These are phyloP conservation scores for Nadsonia starkeyi-henricii DNA, from an alignment of 1,139 yeast genomes.

Conservation along the genomic window DNA sequence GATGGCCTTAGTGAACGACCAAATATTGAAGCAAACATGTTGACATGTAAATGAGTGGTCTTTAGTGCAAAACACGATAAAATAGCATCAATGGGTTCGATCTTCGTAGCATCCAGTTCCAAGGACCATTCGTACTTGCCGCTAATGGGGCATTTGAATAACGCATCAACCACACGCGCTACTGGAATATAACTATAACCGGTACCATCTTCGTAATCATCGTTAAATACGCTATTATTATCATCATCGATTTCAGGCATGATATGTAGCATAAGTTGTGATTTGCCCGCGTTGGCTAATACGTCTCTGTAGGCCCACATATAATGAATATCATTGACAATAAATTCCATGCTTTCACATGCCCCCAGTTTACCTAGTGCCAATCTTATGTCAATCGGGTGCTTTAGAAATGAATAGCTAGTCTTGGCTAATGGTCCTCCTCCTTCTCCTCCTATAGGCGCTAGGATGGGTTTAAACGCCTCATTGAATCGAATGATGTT, in stretches of 20 bases:
- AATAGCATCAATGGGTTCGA: constrained; percentile 15
- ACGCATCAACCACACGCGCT: constrained; percentile 12
- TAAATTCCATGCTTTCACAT: constrained; percentile 5
- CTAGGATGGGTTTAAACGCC: constrained; percentile 8
- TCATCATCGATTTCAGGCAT: too few species aligned
- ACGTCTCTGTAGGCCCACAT: constrained; percentile 10
- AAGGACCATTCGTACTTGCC: constrained; percentile 12
- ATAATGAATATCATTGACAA: constrained; percentile 6
- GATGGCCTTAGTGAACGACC: constrained; percentile 8
- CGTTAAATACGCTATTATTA: too few species aligned
- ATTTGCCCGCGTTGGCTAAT: constrained; percentile 7
- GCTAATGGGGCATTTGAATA: constrained; percentile 13
- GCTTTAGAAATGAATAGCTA: constrained; percentile 2
- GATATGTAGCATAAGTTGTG: constrained; percentile 12
- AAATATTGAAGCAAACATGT: constrained; percentile 2
- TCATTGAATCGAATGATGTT: constrained; percentile 5
- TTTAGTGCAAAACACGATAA: constrained; percentile 13
- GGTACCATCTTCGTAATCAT: constrained; percentile 1
- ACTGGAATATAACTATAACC: constrained; percentile 9
- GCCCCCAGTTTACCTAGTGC: not conserved
- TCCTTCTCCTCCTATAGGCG: constrained; percentile 1
- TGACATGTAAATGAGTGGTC: constrained; percentile 1
- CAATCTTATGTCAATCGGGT: constrained; percentile 6
- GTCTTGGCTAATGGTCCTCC: not conserved
- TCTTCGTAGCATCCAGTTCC: constrained; percentile 15